Conservation (phyloP, 2,329 filamentous ascomycete species). For the Fusarium coffeatum region DNA sequence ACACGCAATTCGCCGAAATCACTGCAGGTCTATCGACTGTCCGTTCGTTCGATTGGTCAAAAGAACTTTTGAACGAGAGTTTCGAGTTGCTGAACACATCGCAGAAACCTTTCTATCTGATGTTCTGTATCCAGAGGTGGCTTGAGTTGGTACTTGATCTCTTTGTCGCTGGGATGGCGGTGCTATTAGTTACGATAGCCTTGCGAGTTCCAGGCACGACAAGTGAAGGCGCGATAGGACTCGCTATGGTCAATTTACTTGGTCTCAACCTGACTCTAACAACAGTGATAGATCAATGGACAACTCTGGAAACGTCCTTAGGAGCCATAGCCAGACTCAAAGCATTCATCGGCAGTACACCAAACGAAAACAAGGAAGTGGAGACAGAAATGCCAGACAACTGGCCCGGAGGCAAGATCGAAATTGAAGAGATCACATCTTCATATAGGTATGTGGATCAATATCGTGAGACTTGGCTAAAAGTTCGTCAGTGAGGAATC, state of each 20-base stretch:
- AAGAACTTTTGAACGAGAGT: constrained; percentile 51
- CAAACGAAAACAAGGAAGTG: constrained; percentile 43
- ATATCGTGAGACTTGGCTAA: background rate
- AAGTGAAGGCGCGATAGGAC: constrained; percentile 48
- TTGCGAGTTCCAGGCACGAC: constrained; percentile 46
- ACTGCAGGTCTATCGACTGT: constrained; percentile 61
- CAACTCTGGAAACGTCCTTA: constrained; percentile 52
- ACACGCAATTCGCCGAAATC: constrained; percentile 63
- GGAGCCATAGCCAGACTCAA: constrained; percentile 53
- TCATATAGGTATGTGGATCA: constrained; percentile 40
- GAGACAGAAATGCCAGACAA: constrained; percentile 9
- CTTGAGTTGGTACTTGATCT: constrained; percentile 61
- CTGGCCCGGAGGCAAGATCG: constrained; percentile 49
- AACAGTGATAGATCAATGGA: constrained; percentile 51
- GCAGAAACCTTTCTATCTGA: constrained; percentile 62
- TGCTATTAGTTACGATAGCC: constrained; percentile 59
- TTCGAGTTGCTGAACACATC: constrained; percentile 55
- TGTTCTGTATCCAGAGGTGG: constrained; percentile 63
- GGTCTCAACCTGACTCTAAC: constrained; percentile 49
- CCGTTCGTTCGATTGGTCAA: constrained; percentile 62
- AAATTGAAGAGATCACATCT: constrained; percentile 45
- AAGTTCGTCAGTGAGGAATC: constrained; percentile 22
- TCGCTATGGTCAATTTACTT: constrained; percentile 47
- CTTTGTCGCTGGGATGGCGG: constrained; percentile 59
- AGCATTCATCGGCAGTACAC: constrained; percentile 45